Evolutionary conservation across 2,329 filamentous ascomycete species (phyloP).

Genomic region (Nakataea oryzae): DNA sequence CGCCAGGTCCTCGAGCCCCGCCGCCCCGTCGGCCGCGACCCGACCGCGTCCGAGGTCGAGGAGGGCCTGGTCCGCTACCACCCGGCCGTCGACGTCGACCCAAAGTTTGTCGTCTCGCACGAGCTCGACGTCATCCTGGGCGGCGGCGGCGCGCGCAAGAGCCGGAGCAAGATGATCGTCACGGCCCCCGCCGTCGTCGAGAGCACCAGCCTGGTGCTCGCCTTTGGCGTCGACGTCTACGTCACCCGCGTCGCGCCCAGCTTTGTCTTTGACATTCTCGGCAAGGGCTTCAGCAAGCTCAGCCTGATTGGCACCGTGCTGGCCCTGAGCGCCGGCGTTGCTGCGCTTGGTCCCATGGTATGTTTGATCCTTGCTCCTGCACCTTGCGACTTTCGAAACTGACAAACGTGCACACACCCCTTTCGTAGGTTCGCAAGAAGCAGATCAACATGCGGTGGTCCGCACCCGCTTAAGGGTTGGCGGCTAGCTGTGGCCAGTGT

Average conservation of each 20-base stretch:
- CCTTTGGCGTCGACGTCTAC: slow-evolving; percentile 82
- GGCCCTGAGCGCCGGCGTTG: slow-evolving; percentile 66
- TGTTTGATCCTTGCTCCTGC: slow-evolving; percentile 23
- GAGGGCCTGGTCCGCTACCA: slow-evolving; percentile 73
- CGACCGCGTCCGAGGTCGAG: slow-evolving; percentile 66
- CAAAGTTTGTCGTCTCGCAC: slow-evolving; percentile 71
- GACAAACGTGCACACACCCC: neutral
- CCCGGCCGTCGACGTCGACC: slow-evolving; percentile 73
- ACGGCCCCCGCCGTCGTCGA: slow-evolving; percentile 73
- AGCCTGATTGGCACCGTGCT: slow-evolving; percentile 76
- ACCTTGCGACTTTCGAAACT: neutral
- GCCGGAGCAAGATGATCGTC: slow-evolving; percentile 52
- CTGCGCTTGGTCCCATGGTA: slow-evolving; percentile 77
- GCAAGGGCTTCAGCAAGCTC: slow-evolving; percentile 86
- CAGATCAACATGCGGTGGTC: slow-evolving; percentile 58
- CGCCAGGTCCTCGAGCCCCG: slow-evolving; percentile 74
- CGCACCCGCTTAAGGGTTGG: slow-evolving; percentile 17
- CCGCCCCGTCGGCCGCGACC: slow-evolving; percentile 75
- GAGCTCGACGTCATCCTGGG: slow-evolving; percentile 64
- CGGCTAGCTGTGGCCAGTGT: neutral
- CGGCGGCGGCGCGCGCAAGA: slow-evolving; percentile 22
- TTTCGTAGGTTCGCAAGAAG: slow-evolving; percentile 45
- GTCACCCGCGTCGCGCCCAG: slow-evolving; percentile 81
- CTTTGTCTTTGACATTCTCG: slow-evolving; percentile 82
- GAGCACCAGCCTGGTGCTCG: slow-evolving; percentile 83